Evolutionary conservation across 352 stramenopile genomes (phyloP), one percentile per base, ranked within the genome.

Genomic region (Thraustochytrium sp.): DNA sequence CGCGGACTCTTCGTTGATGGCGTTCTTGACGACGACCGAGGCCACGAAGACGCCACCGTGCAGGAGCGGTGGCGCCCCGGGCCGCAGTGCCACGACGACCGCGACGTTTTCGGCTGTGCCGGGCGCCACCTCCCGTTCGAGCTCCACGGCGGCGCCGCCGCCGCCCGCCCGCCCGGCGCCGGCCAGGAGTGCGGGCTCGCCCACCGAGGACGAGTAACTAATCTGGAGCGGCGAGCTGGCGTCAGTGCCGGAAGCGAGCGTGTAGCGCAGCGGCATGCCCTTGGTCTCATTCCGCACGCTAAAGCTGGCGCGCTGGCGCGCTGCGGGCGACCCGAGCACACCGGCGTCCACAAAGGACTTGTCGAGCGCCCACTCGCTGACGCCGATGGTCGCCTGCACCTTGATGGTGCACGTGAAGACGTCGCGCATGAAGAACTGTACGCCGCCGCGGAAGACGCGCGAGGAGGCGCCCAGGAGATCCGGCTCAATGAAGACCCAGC

Each of bases 351-450:
- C 21, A 21, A 31, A 29, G 21, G 68, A 80, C 9, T 34, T 26
- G 2, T 80, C 34, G 13, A 80, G 37, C 23, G 31, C 13, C 68
- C 68, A 80, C 37, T 80, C 68, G 51, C 68, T 80, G 34, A 61
- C 46, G n/a, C 68, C 68, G 21, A 80, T 53, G 4, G 2, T 64
- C 5, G 68, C 68, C 5, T 21, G 26, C 8, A 80, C 68, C 53
- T 80, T 80, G 51, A 80, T 16, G 5, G 68, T 80, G 53, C 68
- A 80, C 23, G 68, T 80, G 68, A 80, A 80, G 13, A 18, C 23
- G n/a, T 38, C 68, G 44, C 26, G n/a, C 68, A 44, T 63, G 36
- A 80, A 64, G 37, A 80, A 46, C 51, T 80, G 68, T 23, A 80
- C 53, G 9, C 68, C 68, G 38, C 68, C 68, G 21, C 40, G 42